Evolutionary conservation across 768 basidiomycete species (phyloP).

Genomic region (Tulasnella sp.): DNA sequence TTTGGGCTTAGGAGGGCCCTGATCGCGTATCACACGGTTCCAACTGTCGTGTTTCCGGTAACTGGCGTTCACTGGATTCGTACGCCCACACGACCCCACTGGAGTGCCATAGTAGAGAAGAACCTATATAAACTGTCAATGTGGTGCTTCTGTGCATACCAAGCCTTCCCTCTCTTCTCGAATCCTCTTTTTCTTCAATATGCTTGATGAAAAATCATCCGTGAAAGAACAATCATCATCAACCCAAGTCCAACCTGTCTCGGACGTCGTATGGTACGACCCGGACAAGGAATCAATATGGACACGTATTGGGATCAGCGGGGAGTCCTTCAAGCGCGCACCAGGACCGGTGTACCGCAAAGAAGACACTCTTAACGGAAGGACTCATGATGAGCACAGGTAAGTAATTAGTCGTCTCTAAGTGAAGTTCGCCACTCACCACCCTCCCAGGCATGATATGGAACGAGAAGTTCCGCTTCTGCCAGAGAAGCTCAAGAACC

Average conservation of each 20-base stretch:
- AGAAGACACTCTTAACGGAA: neutral
- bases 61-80: too few relatives aligned
- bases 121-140: too few relatives aligned
- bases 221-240: neutral
- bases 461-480: neutral
- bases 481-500: constrained; percentile 1
- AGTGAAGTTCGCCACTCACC: too few relatives aligned
- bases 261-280: constrained; percentile 6
- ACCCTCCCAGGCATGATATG: too few relatives aligned
- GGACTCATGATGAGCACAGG: neutral
- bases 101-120: too few relatives aligned
- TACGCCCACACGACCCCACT: too few relatives aligned
- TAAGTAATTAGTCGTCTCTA: too few relatives aligned
- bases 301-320: neutral
- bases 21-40: too few relatives aligned
- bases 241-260: neutral
- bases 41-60: too few relatives aligned
- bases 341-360: neutral
- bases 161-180: neutral
- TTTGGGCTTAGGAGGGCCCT: too few relatives aligned
- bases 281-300: neutral
- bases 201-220: neutral
- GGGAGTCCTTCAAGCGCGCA: constrained; percentile 4
- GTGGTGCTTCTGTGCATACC: too few relatives aligned
- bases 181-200: neutral